Evolutionary conservation across 768 basidiomycete species (phyloP).

Genomic region (Hysterangium stoloniferum): DNA sequence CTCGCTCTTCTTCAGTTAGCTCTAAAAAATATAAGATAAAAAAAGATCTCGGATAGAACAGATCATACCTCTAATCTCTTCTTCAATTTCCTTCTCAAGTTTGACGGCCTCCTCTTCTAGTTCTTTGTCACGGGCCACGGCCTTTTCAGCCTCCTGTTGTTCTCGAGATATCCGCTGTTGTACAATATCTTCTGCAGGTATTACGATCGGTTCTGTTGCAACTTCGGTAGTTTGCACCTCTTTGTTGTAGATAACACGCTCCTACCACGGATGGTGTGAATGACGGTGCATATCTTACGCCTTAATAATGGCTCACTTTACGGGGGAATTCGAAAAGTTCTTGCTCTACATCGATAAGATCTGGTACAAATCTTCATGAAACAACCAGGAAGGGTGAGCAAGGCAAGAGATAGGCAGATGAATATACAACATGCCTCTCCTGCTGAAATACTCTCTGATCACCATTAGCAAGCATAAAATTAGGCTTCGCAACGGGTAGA

Average conservation of each 20-base stretch:
- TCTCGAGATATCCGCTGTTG: constrained; percentile 61
- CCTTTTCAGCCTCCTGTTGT: constrained; percentile 61
- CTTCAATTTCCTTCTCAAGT: constrained; percentile 79
- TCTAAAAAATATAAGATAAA: constrained; percentile 37
- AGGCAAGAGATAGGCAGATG: not conserved
- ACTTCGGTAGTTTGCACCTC: constrained; percentile 71
- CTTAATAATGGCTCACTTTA: constrained; percentile 44
- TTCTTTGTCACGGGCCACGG: constrained; percentile 55
- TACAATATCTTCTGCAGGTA: constrained; percentile 62
- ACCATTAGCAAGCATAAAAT: not conserved
- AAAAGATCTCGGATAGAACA: not conserved
- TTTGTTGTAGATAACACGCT: constrained; percentile 77
- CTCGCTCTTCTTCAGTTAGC: constrained; percentile 78
- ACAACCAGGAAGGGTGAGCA: constrained; percentile 28
- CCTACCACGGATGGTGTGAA: constrained; percentile 32
- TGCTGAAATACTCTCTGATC: constrained; percentile 5
- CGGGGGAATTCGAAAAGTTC: constrained; percentile 87
- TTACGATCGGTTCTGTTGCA: constrained; percentile 42
- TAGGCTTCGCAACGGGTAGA: not conserved
- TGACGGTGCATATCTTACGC: not conserved
- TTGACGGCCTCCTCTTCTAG: constrained; percentile 78
- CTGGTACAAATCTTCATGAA: constrained; percentile 62
- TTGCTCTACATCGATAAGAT: constrained; percentile 82
- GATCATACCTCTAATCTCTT: constrained; percentile 69
- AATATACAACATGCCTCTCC: constrained; percentile 7